Conservation (phyloP, 148 eudicot genomes). For the Pouteria glomerata region DNA sequence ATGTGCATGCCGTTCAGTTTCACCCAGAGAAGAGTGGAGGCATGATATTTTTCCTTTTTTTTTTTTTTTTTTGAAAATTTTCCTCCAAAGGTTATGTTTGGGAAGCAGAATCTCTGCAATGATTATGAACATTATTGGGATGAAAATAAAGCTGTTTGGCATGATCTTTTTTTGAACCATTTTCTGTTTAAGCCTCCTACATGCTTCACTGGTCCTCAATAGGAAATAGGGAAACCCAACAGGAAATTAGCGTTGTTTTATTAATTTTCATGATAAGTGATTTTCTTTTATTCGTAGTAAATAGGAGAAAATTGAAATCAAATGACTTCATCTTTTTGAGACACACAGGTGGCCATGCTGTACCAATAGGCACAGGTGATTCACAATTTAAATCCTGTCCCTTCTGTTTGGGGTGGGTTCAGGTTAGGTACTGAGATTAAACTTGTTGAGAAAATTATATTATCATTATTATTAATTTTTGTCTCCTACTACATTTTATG, state of each 20-base stretch:
- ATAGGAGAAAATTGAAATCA: not conserved
- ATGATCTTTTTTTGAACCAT: not conserved
- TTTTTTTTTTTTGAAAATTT: not conserved
- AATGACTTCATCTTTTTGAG: not conserved
- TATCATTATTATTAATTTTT: not conserved
- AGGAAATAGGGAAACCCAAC: not conserved
- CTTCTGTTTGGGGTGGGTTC: no score
- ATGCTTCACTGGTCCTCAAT: no score
- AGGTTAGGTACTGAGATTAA: not conserved
- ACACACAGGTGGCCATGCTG: not conserved
- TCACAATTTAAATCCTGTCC: no score
- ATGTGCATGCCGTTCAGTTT: conserved; percentile 94
- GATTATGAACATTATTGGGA: not conserved
- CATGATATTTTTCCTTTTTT: conserved; percentile 19
- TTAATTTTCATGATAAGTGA: no score
- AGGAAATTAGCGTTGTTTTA: not conserved
- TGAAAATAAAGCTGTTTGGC: not conserved
- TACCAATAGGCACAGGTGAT: no score
- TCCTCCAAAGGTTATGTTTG: not conserved
- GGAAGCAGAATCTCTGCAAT: not conserved
- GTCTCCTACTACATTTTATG: not conserved
- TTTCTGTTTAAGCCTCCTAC: not conserved
- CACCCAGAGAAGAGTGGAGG: conserved; percentile 99
- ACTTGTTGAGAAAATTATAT: not conserved
- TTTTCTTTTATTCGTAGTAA: no score